Conservation (phyloP, 2,329 filamentous ascomycete species). For the Knufia petricola region DNA sequence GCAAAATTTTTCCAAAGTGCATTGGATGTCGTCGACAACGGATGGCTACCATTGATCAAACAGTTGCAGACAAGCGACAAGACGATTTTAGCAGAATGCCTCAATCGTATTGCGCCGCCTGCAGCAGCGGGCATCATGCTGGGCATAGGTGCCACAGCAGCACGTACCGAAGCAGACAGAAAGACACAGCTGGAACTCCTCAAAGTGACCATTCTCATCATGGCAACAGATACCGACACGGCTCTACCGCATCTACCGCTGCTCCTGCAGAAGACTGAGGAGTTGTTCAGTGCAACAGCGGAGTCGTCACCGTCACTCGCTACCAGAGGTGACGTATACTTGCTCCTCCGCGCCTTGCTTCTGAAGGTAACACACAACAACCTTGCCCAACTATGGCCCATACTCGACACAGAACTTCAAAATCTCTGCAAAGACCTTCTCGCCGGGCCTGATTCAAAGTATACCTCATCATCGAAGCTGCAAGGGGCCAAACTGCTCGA, state of each 20-base stretch:
- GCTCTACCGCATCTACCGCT: conserved; percentile 66
- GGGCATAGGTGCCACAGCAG: conserved; percentile 90
- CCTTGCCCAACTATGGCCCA: conserved; percentile 77
- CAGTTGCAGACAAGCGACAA: conserved; percentile 84
- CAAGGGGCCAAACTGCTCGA: conserved; percentile 94
- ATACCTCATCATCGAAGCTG: conserved; percentile 65
- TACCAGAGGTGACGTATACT: conserved; percentile 80
- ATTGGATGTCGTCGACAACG: conserved; percentile 53
- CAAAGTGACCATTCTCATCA: conserved; percentile 66
- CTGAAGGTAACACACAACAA: conserved; percentile 72
- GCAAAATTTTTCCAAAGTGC: conserved; percentile 69
- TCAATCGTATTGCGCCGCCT: conserved; percentile 69
- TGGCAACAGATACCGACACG: conserved; percentile 66
- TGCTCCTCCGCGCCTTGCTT: conserved; percentile 72
- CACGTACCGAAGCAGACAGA: conserved; percentile 86
- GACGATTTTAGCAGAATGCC: conserved; percentile 71
- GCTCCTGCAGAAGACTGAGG: conserved; percentile 74
- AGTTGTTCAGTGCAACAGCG: conserved; percentile 71
- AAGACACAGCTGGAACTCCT: conserved; percentile 85
- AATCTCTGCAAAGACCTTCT: conserved; percentile 58
- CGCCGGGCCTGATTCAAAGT: conserved; percentile 62
- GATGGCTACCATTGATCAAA: conserved; percentile 74
- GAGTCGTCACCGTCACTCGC: conserved; percentile 86
- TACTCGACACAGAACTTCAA: conserved; percentile 78
- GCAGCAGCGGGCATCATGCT: conserved; percentile 95